Conservation (phyloP, 352 stramenopile species). For the Phytophthora sp. region DNA sequence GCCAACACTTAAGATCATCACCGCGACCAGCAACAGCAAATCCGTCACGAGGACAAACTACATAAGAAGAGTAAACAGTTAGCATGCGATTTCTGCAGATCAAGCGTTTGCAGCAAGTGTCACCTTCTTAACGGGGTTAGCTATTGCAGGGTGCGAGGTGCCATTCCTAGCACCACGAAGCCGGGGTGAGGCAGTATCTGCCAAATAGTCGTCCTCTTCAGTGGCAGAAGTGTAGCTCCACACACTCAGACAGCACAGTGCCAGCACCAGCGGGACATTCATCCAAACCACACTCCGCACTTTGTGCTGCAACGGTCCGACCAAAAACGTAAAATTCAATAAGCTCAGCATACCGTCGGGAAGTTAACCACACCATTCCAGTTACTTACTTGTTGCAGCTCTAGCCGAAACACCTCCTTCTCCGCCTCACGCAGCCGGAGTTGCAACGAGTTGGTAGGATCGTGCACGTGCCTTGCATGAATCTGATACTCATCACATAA, state of each 20-base stretch:
- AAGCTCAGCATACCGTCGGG: background rate
- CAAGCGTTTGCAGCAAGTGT: background rate
- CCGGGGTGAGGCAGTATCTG: background rate
- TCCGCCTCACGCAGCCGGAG: slow-evolving; percentile 52
- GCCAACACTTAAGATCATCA: slow-evolving; percentile 48
- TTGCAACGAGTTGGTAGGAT: slow-evolving; percentile 58
- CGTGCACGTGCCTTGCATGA: slow-evolving; percentile 46
- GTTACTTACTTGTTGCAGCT: slow-evolving; percentile 40
- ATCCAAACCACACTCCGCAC: slow-evolving; percentile 40
- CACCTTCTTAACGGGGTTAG: slow-evolving; percentile 38
- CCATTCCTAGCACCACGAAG: slow-evolving; percentile 21
- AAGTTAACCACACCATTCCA: background rate
- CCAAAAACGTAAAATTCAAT: background rate
- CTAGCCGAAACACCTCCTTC: slow-evolving; percentile 34
- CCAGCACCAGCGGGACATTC: slow-evolving; percentile 40
- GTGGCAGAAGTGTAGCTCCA: slow-evolving; percentile 35
- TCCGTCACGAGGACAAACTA: slow-evolving; percentile 62
- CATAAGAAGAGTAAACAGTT: background rate
- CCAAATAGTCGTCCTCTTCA: slow-evolving; percentile 1
- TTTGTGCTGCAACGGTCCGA: slow-evolving; percentile 31
- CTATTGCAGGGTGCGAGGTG: background rate
- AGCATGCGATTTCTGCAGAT: background rate
- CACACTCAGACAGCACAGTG: slow-evolving; percentile 44
- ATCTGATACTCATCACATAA: too few species aligned
- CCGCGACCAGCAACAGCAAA: slow-evolving; percentile 43